Evolutionary conservation across 257 asterid species (phyloP), one percentile per base, ranked within the genome.

Genomic region (Cynanchum wilfordii): DNA sequence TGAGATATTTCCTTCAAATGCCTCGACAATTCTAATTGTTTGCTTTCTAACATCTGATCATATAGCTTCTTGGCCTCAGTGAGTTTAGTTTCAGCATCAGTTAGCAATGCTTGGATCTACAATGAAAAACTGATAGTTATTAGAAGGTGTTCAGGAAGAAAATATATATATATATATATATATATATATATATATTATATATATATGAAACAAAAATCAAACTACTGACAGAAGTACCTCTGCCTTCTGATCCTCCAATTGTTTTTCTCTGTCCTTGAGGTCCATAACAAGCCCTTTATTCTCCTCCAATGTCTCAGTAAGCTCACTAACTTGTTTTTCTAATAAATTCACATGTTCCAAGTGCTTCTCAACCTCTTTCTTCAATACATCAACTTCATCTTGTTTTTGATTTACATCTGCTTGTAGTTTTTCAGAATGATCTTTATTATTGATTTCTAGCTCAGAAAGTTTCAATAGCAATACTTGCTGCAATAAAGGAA

Each of bases 1-100:
- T 84, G 97, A 73, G 99, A 95, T 81, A 95, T 89, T 83, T 95
- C 99, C 82, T 95, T 95, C 86, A 95, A 80, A 83, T 92, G 94
- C 81, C 87, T 92, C n/a, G 97, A 95, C 74, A 95, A 84, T 78
- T 95, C 99, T 51, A 84, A 75, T 24, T 95, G 97, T 80, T 90
- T 92, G 85, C 84, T 89, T 81, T 95, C 97, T 80, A 92, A 82
- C 98, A 90, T 92, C 79, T 84, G 98, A 75, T 95, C 88, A 74
- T 85, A 78, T 75, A 89, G 87, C 89, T 87, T 92, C 86, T 87
- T 90, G 75, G 97, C 95, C 77, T 92, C 96, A 72, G 82, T 78
- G 76, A 92, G 98, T 79, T 87, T 89, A 76, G 83, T 85, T 78
- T 89, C 97, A 68, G 95, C 85, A 68, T 86, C 91, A 75, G 84